Evolutionary conservation across 495 filamentous ascomycete genomes (phyloP).

Genomic region (Talaromyces borbonicus): DNA sequence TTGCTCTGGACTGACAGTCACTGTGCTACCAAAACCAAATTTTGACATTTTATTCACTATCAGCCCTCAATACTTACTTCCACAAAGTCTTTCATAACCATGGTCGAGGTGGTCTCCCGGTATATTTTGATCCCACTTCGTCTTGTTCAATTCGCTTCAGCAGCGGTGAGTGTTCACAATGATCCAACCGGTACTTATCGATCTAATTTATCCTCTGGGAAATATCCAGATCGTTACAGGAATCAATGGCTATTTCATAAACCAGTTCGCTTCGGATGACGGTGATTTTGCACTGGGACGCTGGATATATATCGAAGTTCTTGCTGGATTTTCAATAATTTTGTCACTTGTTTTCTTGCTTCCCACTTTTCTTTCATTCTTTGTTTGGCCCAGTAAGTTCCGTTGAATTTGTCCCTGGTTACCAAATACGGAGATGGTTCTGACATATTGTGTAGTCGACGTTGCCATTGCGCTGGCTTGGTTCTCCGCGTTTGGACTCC

Average conservation of each 20-base stretch:
- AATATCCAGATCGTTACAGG: slow-evolving; percentile 48
- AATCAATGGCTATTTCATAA: slow-evolving; percentile 44
- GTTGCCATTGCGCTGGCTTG: slow-evolving; percentile 48
- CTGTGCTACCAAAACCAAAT: too few relatives aligned
- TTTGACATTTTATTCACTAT: too few relatives aligned
- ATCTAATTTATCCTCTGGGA: too few relatives aligned
- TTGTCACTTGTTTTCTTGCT: slow-evolving; percentile 44
- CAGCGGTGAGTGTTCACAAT: slow-evolving; percentile 19
- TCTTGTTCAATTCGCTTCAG: slow-evolving; percentile 31
- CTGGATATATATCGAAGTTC: slow-evolving; percentile 51
- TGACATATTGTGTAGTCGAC: slow-evolving; percentile 27
- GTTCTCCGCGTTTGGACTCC: slow-evolving; percentile 54
- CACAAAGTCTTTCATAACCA: too few relatives aligned
- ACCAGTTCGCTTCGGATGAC: slow-evolving; percentile 16
- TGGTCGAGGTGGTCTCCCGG: slow-evolving; percentile 15
- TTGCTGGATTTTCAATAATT: slow-evolving; percentile 45
- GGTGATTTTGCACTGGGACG: slow-evolving; percentile 34
- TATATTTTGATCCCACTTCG: slow-evolving; percentile 39
- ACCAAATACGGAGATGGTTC: neutral
- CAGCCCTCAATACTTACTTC: too few relatives aligned
- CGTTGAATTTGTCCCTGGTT: neutral
- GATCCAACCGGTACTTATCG: neutral
- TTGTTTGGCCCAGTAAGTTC: slow-evolving; percentile 33
- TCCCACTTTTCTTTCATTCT: slow-evolving; percentile 38
- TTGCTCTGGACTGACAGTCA: too few relatives aligned